phyloP scores from a whole-genome alignment of 805 yeast species.

The Candida bentonensis region DNA sequence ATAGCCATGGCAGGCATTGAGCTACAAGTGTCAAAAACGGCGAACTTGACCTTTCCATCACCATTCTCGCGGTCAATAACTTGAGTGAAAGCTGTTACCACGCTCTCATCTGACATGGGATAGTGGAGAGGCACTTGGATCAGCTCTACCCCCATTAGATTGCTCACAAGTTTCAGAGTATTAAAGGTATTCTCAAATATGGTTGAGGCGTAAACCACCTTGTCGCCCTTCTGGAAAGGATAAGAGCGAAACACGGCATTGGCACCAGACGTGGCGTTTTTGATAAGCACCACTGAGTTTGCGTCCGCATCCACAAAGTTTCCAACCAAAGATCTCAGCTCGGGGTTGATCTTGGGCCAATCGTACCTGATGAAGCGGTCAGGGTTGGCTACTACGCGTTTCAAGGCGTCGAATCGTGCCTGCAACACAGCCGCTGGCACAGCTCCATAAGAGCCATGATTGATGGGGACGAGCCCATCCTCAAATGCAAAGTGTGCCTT shows the following conservation, averaged over 20 bases:
- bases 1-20: slow-evolving; percentile 51
- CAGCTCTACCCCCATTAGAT: slow-evolving; percentile 20
- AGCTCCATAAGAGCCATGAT: slow-evolving; percentile 54
- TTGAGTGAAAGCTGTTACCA: slow-evolving; percentile 20
- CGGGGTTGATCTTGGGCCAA: slow-evolving; percentile 13
- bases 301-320: slow-evolving; percentile 34
- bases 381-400: slow-evolving; percentile 27
- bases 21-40: slow-evolving; percentile 40
- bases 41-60: slow-evolving; percentile 24
- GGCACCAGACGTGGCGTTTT: slow-evolving; percentile 49
- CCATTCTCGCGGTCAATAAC: slow-evolving; percentile 16
- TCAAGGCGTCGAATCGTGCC: slow-evolving; percentile 19
- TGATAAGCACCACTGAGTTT: slow-evolving; percentile 36
- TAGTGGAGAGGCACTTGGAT: slow-evolving; percentile 28
- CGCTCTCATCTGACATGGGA: slow-evolving; percentile 31
- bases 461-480: slow-evolving; percentile 31
- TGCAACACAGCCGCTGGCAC: slow-evolving; percentile 36
- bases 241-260: slow-evolving; percentile 42
- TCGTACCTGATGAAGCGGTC: slow-evolving; percentile 28
- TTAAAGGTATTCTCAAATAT: slow-evolving; percentile 43
- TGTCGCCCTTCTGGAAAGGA: slow-evolving; percentile 39
- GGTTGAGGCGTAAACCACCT: slow-evolving; percentile 33
- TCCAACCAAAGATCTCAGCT: slow-evolving; percentile 24
- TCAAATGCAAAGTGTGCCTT: slow-evolving; percentile 33
- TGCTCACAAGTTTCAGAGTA: slow-evolving; percentile 22